A percentile compares a stretch with the other conserved stretches of the same genome.
Evolutionary conservation across 768 basidiomycete species (phyloP).

Genomic region (Galerina sulciceps): DNA sequence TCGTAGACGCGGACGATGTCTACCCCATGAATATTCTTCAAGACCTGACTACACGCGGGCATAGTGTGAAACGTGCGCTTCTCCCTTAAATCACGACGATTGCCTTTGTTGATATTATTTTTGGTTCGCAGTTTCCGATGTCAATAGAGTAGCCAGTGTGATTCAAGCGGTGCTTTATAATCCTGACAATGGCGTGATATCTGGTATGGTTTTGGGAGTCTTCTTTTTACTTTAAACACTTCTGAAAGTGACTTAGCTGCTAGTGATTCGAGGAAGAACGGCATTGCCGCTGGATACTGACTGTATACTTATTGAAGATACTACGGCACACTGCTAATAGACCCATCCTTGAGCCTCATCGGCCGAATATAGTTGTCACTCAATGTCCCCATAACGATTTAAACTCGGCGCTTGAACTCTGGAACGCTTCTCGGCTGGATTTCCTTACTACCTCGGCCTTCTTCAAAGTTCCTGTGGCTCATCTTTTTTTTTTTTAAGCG

Average conservation of each 20-base stretch:
- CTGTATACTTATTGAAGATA: constrained; percentile 33
- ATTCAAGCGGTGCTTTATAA: constrained; percentile 64
- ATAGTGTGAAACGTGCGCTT: constrained; percentile 66
- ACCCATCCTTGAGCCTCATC: no score
- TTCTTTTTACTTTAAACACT: constrained; percentile 3
- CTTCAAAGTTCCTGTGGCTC: no score
- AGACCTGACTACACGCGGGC: constrained; percentile 63
- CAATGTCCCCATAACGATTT: no score
- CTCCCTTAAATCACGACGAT: neutral
- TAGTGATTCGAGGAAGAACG: constrained; percentile 91
- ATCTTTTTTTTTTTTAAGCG: no score
- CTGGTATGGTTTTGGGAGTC: constrained; percentile 49
- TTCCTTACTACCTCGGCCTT: no score
- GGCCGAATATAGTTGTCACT: no score
- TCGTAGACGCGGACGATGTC: constrained; percentile 62
- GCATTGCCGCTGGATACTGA: constrained; percentile 84
- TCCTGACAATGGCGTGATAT: constrained; percentile 54
- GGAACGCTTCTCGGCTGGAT: no score
- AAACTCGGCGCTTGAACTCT: no score
- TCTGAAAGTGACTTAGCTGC: constrained; percentile 55
- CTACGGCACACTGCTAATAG: neutral
- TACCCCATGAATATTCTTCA: constrained; percentile 62
- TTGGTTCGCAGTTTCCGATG: constrained; percentile 53
- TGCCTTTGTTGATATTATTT: neutral
- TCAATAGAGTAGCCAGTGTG: constrained; percentile 75